phyloP scores from a whole-genome alignment of 768 basidiomycete species.

The Boletus vermiculosoides region DNA sequence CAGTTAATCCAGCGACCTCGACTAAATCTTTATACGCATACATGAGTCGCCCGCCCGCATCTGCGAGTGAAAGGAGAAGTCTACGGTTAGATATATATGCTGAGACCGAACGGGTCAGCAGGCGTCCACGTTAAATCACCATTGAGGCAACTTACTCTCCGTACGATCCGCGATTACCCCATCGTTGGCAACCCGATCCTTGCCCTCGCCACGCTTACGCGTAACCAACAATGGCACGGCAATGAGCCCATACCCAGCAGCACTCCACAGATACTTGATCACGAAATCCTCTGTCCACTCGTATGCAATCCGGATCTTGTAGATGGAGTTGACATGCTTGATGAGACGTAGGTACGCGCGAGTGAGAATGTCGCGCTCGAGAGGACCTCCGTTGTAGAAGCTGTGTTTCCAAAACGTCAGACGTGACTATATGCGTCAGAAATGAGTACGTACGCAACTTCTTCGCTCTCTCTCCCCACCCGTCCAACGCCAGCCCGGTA shows the following conservation, averaged over 20 bases:
- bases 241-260: slow-evolving; percentile 87
- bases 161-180: slow-evolving; percentile 48
- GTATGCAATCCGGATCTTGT: slow-evolving; percentile 90
- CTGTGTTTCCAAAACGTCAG: slow-evolving; percentile 35
- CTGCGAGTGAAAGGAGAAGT: slow-evolving; percentile 89
- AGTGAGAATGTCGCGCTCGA: slow-evolving; percentile 81
- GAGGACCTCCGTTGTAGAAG: slow-evolving; percentile 86
- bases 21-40: slow-evolving; percentile 95
- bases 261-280: slow-evolving; percentile 96
- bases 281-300: slow-evolving; percentile 97
- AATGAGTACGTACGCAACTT: slow-evolving; percentile 69
- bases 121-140: neutral
- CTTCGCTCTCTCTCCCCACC: slow-evolving; percentile 86
- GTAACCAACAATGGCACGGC: slow-evolving; percentile 86
- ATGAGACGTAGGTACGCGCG: slow-evolving; percentile 77
- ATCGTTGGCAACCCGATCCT: slow-evolving; percentile 16
- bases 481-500: slow-evolving; percentile 85
- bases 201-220: slow-evolving; percentile 30
- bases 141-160: slow-evolving; percentile 38
- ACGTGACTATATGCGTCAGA: neutral
- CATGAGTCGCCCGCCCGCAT: slow-evolving; percentile 95
- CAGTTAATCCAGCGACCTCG: slow-evolving; percentile 92
- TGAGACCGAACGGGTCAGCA: slow-evolving; percentile 21
- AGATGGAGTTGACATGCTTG: slow-evolving; percentile 88
- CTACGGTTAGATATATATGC: slow-evolving; percentile 93